Conservation (phyloP, 2,329 filamentous ascomycete genomes). For the Diaporthe eres region DNA sequence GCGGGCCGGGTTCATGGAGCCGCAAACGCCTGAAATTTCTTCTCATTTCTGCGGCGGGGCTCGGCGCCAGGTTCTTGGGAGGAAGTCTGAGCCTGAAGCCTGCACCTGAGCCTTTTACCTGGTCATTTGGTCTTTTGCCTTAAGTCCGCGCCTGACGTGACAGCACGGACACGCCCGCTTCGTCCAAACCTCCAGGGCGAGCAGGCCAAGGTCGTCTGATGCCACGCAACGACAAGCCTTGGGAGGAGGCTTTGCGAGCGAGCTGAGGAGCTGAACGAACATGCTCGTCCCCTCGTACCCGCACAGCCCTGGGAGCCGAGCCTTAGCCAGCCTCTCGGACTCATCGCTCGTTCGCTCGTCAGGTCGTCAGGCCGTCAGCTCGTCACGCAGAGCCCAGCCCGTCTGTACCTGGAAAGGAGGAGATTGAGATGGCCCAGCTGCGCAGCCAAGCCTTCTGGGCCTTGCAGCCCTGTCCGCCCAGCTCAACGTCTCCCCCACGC, state of each 20-base stretch:
- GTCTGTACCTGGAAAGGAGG: background rate
- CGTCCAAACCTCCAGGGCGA: conserved; percentile 15
- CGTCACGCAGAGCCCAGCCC: background rate
- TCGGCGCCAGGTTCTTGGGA: conserved; percentile 8
- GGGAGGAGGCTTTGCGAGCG: background rate
- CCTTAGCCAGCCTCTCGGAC: conserved; percentile 12
- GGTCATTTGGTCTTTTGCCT: background rate
- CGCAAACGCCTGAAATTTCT: conserved; percentile 15
- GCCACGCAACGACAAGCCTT: background rate
- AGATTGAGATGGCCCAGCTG: conserved; percentile 8
- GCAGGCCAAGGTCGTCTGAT: conserved; percentile 7
- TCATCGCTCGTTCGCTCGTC: background rate
- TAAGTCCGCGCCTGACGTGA: background rate
- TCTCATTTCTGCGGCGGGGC: conserved; percentile 28
- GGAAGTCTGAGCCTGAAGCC: conserved; percentile 8
- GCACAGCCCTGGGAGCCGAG: background rate
- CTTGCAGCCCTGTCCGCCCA: background rate
- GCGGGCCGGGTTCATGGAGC: conserved; percentile 20
- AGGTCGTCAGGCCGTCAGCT: background rate
- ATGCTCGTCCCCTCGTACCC: background rate
- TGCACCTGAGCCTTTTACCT: background rate
- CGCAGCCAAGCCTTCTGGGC: conserved; percentile 20
- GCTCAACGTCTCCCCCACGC: conserved; percentile 26
- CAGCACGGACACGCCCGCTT: conserved; percentile 14
- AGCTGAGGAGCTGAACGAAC: conserved; percentile 16